Percentiles rank a stretch among this genome's conserved stretches.
Evolutionary conservation across 148 eudicot species (phyloP).

Genomic region (Camellia granthamiana): DNA sequence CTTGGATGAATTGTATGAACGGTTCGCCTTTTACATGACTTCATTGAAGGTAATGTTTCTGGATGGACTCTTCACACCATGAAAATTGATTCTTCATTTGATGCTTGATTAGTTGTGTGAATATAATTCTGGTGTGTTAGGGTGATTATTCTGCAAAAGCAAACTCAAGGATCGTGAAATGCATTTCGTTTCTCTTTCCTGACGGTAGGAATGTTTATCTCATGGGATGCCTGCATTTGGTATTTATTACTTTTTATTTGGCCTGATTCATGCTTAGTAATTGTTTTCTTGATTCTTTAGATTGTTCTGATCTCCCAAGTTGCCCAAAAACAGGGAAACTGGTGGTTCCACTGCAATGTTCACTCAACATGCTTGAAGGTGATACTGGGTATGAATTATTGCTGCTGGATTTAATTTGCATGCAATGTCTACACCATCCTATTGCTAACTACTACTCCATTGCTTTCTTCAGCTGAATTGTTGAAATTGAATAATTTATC

Average conservation of each 20-base stretch:
- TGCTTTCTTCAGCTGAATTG: neutral
- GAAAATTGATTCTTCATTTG: neutral
- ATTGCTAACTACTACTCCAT: neutral
- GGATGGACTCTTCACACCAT: neutral
- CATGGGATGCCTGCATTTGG: neutral
- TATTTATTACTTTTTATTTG: neutral
- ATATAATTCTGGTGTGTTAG: constrained; percentile 26
- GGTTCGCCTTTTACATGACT: constrained; percentile 60
- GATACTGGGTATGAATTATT: constrained; percentile 75
- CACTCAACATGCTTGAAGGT: constrained; percentile 95
- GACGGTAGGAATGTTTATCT: constrained; percentile 36
- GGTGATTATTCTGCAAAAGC: constrained; percentile 46
- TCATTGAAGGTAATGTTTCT: constrained; percentile 53
- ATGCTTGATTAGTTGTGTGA: neutral
- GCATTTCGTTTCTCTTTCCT: constrained; percentile 61
- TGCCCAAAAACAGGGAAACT: constrained; percentile 42
- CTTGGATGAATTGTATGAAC: constrained; percentile 77
- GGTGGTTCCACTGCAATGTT: constrained; percentile 64
- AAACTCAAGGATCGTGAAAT: constrained; percentile 54
- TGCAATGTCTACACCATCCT: too few relatives aligned
- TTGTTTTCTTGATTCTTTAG: constrained; percentile 22
- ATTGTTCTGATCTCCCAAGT: constrained; percentile 25
- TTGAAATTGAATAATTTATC: neutral
- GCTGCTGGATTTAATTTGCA: neutral
- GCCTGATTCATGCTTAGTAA: neutral